Evolutionary conservation across 345 rosid genomes (phyloP).

Genomic region (Lepidium aucheri): DNA sequence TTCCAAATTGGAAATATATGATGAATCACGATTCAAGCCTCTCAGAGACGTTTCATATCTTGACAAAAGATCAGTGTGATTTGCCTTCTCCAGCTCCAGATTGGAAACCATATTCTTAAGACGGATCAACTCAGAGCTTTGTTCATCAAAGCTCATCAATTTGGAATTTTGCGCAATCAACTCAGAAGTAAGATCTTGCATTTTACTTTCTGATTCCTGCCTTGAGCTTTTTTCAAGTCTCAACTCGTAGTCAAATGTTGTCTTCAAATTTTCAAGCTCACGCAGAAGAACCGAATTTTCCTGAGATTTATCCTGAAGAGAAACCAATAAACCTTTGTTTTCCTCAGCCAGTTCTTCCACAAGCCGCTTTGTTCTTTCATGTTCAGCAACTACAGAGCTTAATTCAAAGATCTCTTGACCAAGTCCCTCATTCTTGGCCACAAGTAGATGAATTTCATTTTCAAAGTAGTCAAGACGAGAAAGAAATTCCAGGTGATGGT

Average conservation of each 20-base stretch:
- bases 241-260: conserved; percentile 39
- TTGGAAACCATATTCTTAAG: conserved; percentile 49
- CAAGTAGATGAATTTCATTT: conserved; percentile 45
- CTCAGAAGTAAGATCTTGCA: conserved; percentile 48
- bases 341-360: conserved; percentile 46
- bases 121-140: conserved; percentile 45
- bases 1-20: conserved; percentile 42
- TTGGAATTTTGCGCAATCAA: conserved; percentile 41
- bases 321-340: conserved; percentile 42
- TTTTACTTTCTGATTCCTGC: conserved; percentile 31
- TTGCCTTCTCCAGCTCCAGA: conserved; percentile 56
- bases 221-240: conserved; percentile 42
- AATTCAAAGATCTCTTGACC: conserved; percentile 46
- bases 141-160: conserved; percentile 42
- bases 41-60: conserved; percentile 45
- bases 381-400: conserved; percentile 46
- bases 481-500: conserved; percentile 37
- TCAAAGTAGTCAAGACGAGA: conserved; percentile 53
- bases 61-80: conserved; percentile 32
- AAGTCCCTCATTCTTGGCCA: conserved; percentile 45
- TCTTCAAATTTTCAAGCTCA: conserved; percentile 40
- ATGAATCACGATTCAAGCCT: conserved; percentile 38
- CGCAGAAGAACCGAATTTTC: conserved; percentile 39
- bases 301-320: conserved; percentile 48
- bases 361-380: conserved; percentile 43